These are phyloP conservation scores for Ganoderma lucidum DNA, from an alignment of 1,284 basidiomycete species.

Conservation along the genomic window DNA sequence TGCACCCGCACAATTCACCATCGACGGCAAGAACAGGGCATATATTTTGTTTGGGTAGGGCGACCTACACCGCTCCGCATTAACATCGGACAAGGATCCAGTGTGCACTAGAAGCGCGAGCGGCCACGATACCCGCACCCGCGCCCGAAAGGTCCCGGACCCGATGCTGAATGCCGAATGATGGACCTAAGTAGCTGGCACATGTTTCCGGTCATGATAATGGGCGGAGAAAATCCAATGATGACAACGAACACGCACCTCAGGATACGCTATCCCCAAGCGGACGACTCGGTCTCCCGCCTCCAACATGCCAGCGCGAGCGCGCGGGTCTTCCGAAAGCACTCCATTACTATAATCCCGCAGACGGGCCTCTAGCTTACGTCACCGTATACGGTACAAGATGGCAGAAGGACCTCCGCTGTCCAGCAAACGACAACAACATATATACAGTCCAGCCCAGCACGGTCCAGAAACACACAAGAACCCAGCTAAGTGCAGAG, in stretches of 20 bases:
- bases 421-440: background rate
- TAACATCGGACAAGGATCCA: background rate
- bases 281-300: background rate
- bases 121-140: background rate
- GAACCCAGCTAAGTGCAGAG: background rate
- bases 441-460: background rate
- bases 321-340: background rate
- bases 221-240: background rate
- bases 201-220: background rate
- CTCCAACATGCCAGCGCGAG: background rate
- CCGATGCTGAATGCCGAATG: background rate
- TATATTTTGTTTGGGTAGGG: background rate
- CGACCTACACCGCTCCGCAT: background rate
- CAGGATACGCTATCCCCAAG: background rate
- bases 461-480: background rate
- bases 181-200: background rate
- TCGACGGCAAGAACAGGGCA: background rate
- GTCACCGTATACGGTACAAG: background rate
- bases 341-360: background rate
- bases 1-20: background rate
- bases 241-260: background rate
- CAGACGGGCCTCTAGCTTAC: background rate
- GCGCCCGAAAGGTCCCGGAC: background rate
- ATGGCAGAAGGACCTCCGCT: background rate
- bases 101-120: background rate